A percentile compares a stretch with the other conserved stretches of the same genome.
Evolutionary conservation across 2,329 filamentous ascomycete species (phyloP).

Genomic region (Sclerotinia borealis): DNA sequence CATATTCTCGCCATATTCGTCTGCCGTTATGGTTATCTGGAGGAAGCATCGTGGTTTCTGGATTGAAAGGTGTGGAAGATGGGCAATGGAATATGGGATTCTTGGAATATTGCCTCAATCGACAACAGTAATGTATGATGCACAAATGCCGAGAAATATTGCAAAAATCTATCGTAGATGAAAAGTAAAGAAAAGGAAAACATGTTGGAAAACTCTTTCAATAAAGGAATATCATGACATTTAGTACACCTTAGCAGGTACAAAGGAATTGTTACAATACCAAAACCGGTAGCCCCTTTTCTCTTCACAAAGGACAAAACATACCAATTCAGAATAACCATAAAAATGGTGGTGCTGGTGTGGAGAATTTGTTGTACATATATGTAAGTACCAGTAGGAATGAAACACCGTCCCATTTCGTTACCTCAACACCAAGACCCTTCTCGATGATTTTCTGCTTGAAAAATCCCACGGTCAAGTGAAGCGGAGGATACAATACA

Average conservation of each 20-base stretch:
- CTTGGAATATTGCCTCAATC: not conserved
- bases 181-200: not conserved
- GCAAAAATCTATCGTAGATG: not conserved
- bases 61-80: not conserved
- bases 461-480: not conserved
- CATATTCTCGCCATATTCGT: not conserved
- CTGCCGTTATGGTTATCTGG: not conserved
- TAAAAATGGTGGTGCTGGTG: not conserved
- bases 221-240: not conserved
- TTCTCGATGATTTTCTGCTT: not conserved
- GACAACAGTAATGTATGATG: not conserved
- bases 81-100: not conserved
- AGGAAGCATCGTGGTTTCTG: not conserved
- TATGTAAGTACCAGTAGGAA: not conserved
- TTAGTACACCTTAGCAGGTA: not conserved
- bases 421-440: not conserved
- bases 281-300: not conserved
- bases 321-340: not conserved
- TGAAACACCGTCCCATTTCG: not conserved
- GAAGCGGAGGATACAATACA: not conserved
- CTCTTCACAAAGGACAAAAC: not conserved
- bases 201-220: not conserved
- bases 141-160: not conserved
- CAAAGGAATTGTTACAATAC: slow-evolving; percentile 6
- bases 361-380: no score